Percentiles rank a stretch among this genome's conserved stretches.
These are phyloP conservation scores for Xylaria sp. DNA, from an alignment of 2,329 filamentous ascomycete species.

Conservation along the genomic window DNA sequence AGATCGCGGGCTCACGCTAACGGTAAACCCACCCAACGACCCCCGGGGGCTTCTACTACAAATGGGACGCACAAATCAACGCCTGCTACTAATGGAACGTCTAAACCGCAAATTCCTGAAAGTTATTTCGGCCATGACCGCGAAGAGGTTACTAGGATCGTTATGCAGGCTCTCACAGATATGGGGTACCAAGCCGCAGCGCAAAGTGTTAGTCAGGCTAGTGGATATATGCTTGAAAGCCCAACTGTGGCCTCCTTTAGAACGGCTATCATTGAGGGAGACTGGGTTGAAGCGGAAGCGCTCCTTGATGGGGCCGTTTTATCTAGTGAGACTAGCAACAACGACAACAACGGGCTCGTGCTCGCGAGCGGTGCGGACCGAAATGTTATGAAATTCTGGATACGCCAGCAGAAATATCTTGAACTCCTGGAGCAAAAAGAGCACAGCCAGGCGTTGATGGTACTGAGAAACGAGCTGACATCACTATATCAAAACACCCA, in stretches of 20 bases:
- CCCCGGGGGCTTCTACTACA: constrained; percentile 43
- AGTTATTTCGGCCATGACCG: constrained; percentile 83
- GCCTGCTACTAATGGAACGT: constrained; percentile 61
- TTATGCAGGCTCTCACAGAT: constrained; percentile 90
- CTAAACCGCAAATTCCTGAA: constrained; percentile 42
- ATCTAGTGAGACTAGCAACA: constrained; percentile 41
- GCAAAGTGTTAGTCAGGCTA: constrained; percentile 75
- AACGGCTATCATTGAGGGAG: constrained; percentile 76
- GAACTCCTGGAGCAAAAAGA: constrained; percentile 83
- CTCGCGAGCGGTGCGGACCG: constrained; percentile 77
- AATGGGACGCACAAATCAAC: constrained; percentile 57
- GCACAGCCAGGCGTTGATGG: constrained; percentile 73
- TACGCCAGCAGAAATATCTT: constrained; percentile 93
- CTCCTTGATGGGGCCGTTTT: constrained; percentile 67
- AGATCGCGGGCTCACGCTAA: constrained; percentile 60
- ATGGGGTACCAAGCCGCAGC: constrained; percentile 85
- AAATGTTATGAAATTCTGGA: constrained; percentile 81
- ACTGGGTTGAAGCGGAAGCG: constrained; percentile 84
- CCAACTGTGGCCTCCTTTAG: constrained; percentile 86
- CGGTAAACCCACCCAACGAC: constrained; percentile 58
- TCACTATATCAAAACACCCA: constrained; percentile 80
- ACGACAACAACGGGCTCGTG: constrained; percentile 65
- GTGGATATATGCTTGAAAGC: constrained; percentile 86
- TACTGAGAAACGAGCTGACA: constrained; percentile 87
- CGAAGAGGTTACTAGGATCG: constrained; percentile 88